Percentiles rank a stretch among this genome's conserved stretches.
phyloP scores from a whole-genome alignment of 768 basidiomycete genomes.

The Amanita inopinata region DNA sequence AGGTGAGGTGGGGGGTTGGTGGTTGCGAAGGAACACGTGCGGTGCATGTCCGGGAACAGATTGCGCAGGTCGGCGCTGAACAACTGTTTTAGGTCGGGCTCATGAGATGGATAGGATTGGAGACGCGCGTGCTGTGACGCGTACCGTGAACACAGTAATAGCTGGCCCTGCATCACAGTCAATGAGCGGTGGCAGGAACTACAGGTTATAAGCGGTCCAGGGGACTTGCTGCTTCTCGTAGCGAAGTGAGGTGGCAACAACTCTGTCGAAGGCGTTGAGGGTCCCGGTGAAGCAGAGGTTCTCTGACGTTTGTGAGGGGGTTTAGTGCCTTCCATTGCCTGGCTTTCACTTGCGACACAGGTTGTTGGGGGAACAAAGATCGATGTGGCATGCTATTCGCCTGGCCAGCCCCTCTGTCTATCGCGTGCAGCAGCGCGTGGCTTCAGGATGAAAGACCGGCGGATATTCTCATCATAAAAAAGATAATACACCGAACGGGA shows the following conservation, averaged over 20 bases:
- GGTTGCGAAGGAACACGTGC: constrained; percentile 24
- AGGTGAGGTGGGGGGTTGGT: constrained; percentile 29
- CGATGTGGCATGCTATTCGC: constrained; percentile 2
- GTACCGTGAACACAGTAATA: constrained; percentile 10
- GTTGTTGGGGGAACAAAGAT: not conserved
- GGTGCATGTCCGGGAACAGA: constrained; percentile 38
- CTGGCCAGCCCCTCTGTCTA: not conserved
- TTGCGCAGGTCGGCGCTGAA: constrained; percentile 27
- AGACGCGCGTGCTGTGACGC: constrained; percentile 2
- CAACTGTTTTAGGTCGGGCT: constrained; percentile 21
- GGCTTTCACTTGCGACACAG: too few relatives aligned
- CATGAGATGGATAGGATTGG: not conserved
- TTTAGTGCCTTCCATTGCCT: constrained; percentile 1
- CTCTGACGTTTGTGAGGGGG: constrained; percentile 8
- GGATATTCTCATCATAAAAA: not conserved
- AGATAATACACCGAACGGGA: constrained; percentile 7
- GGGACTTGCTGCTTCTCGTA: not conserved
- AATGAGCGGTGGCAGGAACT: constrained; percentile 15
- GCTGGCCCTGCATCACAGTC: not conserved
- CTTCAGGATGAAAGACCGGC: not conserved
- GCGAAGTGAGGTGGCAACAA: not conserved
- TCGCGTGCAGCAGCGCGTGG: constrained; percentile 4
- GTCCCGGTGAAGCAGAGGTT: not conserved
- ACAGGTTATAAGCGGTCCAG: constrained; percentile 8
- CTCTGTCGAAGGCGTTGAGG: not conserved